A percentile compares a stretch with the other conserved stretches of the same genome.
These are phyloP conservation scores for Nothophoma quercina DNA, from an alignment of 2,329 filamentous ascomycete species.

Conservation along the genomic window DNA sequence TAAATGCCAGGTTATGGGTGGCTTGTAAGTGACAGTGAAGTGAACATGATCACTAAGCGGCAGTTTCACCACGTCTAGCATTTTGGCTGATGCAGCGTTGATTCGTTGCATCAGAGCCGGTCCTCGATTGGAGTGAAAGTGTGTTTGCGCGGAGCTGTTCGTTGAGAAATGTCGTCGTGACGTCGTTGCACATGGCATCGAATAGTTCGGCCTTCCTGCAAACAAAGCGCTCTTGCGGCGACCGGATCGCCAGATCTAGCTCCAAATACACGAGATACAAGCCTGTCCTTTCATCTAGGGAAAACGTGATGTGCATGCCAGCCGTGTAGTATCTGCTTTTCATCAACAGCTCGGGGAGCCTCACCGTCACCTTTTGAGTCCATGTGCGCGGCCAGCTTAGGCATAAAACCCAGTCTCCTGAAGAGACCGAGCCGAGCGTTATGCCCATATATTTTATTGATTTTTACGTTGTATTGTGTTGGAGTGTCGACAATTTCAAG, in stretches of 20 bases:
- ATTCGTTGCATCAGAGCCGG: neutral
- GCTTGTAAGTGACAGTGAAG: slow-evolving; percentile 6
- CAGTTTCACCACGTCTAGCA: neutral
- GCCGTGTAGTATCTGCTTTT: neutral
- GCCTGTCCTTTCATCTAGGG: too few species aligned
- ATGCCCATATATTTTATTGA: slow-evolving; percentile 45
- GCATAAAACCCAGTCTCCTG: slow-evolving; percentile 38
- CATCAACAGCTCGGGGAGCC: neutral
- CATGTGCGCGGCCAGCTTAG: slow-evolving; percentile 15
- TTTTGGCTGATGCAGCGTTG: neutral
- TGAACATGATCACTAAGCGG: neutral
- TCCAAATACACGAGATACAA: too few species aligned
- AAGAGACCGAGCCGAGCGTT: slow-evolving; percentile 33
- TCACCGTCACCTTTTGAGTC: neutral
- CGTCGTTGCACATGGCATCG: slow-evolving; percentile 5
- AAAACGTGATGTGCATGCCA: too few species aligned
- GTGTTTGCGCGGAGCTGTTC: neutral
- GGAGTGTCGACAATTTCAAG: slow-evolving; percentile 30
- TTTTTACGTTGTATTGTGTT: slow-evolving; percentile 32
- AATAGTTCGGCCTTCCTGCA: too few species aligned
- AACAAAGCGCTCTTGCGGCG: too few species aligned
- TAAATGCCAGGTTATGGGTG: neutral
- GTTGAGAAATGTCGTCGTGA: neutral
- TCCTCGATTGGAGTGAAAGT: neutral
- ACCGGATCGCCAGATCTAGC: too few species aligned